phyloP scores from a whole-genome alignment of 2,329 filamentous ascomycete genomes.

The Fusarium sp. region DNA sequence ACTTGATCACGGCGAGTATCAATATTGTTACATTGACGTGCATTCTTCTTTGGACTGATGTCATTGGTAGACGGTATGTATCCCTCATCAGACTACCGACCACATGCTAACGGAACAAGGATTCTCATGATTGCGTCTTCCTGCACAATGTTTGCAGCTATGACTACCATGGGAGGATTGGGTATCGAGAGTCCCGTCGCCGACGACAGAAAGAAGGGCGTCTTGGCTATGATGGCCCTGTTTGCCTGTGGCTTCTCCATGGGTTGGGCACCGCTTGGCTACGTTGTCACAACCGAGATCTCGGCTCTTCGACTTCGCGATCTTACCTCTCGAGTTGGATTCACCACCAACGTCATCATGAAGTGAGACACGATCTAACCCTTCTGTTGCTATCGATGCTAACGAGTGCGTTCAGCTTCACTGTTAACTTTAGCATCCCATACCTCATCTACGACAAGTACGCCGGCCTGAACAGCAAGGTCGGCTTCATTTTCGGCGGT shows the following conservation, averaged over 20 bases:
- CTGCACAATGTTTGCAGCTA: constrained; percentile 33
- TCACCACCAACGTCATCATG: constrained; percentile 31
- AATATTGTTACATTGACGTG: constrained; percentile 16
- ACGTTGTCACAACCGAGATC: constrained; percentile 38
- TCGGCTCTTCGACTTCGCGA: constrained; percentile 33
- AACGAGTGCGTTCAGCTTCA: constrained; percentile 12
- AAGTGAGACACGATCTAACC: constrained; percentile 11
- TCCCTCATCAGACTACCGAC: fast-evolving
- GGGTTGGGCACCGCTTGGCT: constrained; percentile 24
- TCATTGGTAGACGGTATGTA: constrained; percentile 29
- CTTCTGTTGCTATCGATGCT: not conserved
- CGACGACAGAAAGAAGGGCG: constrained; percentile 35
- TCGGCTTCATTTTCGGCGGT: constrained; percentile 39
- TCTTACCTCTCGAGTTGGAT: constrained; percentile 22
- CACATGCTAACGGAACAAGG: not conserved
- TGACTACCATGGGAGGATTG: constrained; percentile 43
- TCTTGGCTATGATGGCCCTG: constrained; percentile 42
- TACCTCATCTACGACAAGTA: constrained; percentile 39
- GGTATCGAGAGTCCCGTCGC: constrained; percentile 29
- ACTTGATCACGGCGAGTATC: constrained; percentile 37
- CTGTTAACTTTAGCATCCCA: constrained; percentile 37
- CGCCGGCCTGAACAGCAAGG: constrained; percentile 32
- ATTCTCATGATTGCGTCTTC: constrained; percentile 30
- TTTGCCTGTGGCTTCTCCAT: constrained; percentile 32
- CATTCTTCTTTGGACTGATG: constrained; percentile 13